Base-by-base conservation (phyloP, 176 grass and related monocot species). In the Aegilops longissima region DNA sequence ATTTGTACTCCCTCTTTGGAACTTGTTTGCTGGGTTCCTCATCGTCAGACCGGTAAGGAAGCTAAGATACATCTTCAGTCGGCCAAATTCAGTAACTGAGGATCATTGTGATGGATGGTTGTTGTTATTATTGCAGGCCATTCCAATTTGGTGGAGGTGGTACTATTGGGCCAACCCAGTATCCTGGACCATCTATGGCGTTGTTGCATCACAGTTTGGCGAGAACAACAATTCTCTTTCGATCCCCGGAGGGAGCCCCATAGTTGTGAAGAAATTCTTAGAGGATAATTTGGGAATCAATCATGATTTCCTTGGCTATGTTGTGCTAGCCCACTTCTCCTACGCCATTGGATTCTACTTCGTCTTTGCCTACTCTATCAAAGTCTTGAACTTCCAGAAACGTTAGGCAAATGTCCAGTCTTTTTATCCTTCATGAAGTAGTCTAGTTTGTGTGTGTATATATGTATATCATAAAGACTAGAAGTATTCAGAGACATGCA, bases 131-230 rank as follows among this genome's bases (percentile, higher is more conserved):
- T 62, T 86, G 61, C 33, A 97, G 95, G 40, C 20, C 4, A 87
- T 98, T 62, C 95, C 95, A 2, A 66, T 92, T 73, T 98, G 95
- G 95, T 98, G 95, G 95, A 95, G 95, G 78, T 98, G 95, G 95
- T 98, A 90, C 77, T 95, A 95, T 80, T 98, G 95, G 95, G 85
- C 49, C 20, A 89, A 93, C 62, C 95, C 95, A 8, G 87, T 98
- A 21, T 73, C 95, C 2, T 95, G 93, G 92, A 92, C 91, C 34
- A 95, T 93, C 31, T 95, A 98, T 70, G 95, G 95, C 5, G 70
- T 92, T 1, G 51, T 98, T 9, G 74, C 83, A 1, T 95, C 95
- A 0, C 93, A 98, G 59, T 80, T 98, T 49, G 95, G 93, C 0
- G 71, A 93, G 20, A 85, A 83, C 2, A 80, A n/a, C 0, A 23